Conservation (phyloP, 257 asterid species). For the Coffea canephora region DNA sequence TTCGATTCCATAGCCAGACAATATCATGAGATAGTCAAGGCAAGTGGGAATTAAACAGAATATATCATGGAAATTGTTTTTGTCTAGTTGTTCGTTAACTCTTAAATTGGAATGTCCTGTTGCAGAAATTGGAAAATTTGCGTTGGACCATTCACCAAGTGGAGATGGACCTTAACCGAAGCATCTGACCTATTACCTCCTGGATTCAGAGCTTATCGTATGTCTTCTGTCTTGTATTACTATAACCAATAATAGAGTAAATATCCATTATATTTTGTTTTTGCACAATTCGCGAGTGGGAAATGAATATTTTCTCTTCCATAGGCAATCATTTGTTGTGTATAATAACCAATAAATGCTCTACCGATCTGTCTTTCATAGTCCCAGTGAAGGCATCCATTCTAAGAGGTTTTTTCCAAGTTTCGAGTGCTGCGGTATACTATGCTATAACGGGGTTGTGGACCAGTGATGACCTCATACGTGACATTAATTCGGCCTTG, state of each 20-base stretch:
- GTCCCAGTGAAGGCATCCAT: too few species aligned
- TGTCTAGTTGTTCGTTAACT: not conserved
- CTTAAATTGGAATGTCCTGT: not conserved
- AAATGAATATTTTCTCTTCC: not conserved
- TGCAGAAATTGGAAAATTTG: constrained; percentile 93
- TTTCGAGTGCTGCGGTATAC: too few species aligned
- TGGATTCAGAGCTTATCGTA: not conserved
- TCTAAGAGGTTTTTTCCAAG: too few species aligned
- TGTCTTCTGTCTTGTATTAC: not conserved
- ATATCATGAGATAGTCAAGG: constrained; percentile 94
- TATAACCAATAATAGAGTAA: too few species aligned
- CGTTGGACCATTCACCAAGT: constrained; percentile 98
- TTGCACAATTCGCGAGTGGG: too few species aligned
- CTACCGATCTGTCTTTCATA: too few species aligned
- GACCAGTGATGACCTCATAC: too few species aligned
- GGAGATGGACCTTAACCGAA: constrained; percentile 88
- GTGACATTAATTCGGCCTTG: too few species aligned
- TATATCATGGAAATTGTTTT: not conserved
- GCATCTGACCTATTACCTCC: constrained; percentile 25
- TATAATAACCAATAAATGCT: not conserved
- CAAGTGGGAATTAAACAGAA: constrained; percentile 20
- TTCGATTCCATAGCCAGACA: constrained; percentile 92
- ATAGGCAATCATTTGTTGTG: too few species aligned
- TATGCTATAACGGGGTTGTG: too few species aligned
- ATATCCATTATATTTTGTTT: not conserved